phyloP scores from a whole-genome alignment of 208 protist genomes.

The Trichomonas vaginalis region DNA sequence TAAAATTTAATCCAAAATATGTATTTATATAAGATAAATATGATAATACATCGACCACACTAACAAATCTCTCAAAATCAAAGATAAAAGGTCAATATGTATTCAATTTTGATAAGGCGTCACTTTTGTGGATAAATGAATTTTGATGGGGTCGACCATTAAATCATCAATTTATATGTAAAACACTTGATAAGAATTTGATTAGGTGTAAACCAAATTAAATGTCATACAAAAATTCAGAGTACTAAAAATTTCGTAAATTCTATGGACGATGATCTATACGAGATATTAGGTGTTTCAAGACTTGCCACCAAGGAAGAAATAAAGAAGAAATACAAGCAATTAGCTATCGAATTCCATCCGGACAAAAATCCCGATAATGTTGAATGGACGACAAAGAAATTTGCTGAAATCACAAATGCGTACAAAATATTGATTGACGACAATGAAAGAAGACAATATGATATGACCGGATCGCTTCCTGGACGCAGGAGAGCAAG shows the following conservation, averaged over 20 bases:
- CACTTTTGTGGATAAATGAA: no score
- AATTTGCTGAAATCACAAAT: background rate
- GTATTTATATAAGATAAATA: no score
- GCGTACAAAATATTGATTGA: background rate
- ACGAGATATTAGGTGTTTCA: background rate
- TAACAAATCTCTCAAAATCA: no score
- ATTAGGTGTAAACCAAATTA: background rate
- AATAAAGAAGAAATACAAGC: background rate
- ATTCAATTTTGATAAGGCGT: no score
- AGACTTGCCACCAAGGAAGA: background rate
- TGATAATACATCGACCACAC: no score
- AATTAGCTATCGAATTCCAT: background rate
- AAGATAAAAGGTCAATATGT: no score
- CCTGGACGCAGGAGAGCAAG: background rate
- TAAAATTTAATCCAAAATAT: no score
- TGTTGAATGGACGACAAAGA: background rate
- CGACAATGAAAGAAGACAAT: background rate
- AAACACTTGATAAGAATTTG: no score
- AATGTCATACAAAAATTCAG: background rate
- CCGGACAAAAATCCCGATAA: background rate
- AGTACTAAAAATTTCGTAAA: background rate
- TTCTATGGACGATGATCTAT: background rate
- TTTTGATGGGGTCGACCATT: no score
- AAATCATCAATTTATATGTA: no score
- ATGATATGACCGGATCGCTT: background rate